Conservation (phyloP, 1,284 basidiomycete species). For the Acaromyces ingoldii region DNA sequence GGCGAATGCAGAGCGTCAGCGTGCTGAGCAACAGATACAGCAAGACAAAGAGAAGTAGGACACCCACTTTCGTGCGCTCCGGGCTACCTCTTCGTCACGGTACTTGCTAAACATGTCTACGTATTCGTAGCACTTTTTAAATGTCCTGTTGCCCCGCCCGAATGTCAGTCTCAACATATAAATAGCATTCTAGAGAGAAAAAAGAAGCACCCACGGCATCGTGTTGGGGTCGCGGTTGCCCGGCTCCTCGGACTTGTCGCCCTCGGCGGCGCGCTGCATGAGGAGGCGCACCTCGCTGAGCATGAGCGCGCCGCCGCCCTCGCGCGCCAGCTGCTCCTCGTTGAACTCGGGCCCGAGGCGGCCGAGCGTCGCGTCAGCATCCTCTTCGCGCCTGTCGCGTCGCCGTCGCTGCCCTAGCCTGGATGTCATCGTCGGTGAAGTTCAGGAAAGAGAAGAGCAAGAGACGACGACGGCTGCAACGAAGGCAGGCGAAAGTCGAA, state of each 20-base stretch:
- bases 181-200: no score
- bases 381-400: conserved; percentile 2
- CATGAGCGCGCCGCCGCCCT: conserved; percentile 1
- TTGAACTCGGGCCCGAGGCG: conserved; percentile 5
- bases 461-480: no score
- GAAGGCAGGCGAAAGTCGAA: no score
- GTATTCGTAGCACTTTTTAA: conserved; percentile 6
- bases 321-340: background rate
- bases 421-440: no score
- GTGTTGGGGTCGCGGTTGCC: background rate
- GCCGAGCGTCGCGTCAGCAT: background rate
- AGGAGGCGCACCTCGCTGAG: background rate
- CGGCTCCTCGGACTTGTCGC: background rate
- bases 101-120: background rate
- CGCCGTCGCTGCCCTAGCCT: conserved; percentile 2
- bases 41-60: no score
- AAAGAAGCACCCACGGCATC: background rate
- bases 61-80: background rate
- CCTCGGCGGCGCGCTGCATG: background rate
- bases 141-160: background rate
- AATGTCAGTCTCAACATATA: no score
- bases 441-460: no score
- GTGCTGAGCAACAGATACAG: no score
- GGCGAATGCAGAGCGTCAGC: no score
- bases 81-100: background rate